Percentiles rank a stretch among this genome's conserved stretches.
These are phyloP conservation scores for Wallemia hederae DNA, from an alignment of 1,284 basidiomycete species.

Conservation along the genomic window DNA sequence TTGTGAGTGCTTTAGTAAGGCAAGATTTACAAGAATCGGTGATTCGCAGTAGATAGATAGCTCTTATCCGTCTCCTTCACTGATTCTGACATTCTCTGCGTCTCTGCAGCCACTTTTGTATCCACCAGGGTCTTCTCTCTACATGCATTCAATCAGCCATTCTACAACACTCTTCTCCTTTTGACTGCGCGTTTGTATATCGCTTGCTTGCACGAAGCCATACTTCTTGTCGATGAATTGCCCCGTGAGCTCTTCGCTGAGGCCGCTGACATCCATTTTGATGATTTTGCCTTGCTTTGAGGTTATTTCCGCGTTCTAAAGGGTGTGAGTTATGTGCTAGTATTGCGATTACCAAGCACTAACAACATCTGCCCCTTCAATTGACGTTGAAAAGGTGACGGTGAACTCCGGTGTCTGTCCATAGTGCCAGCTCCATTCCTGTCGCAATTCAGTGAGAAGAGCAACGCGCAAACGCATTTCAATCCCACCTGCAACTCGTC, in stretches of 20 bases:
- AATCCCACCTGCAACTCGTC: conserved; percentile 33
- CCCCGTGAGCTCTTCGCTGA: conserved; percentile 11
- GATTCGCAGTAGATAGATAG: not conserved
- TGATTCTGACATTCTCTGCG: not conserved
- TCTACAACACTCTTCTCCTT: conserved; percentile 12
- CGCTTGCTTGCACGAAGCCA: conserved; percentile 13
- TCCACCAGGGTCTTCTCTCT: too few relatives aligned
- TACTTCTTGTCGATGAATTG: conserved; percentile 15
- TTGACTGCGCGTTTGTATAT: conserved; percentile 6
- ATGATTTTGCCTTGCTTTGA: conserved; percentile 21
- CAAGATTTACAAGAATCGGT: not conserved
- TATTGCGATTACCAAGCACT: conserved; percentile 10
- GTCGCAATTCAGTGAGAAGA: conserved; percentile 3
- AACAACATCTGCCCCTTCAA: conserved; percentile 33
- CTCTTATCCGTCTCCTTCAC: not conserved
- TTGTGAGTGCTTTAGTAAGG: not conserved
- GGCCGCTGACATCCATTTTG: conserved; percentile 9
- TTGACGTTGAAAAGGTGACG: conserved; percentile 17
- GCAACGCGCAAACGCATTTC: not conserved
- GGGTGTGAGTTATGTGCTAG: not conserved
- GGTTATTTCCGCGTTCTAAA: conserved; percentile 17
- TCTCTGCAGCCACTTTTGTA: too few relatives aligned
- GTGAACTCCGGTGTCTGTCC: conserved; percentile 85
- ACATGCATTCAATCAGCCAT: conserved; percentile 16
- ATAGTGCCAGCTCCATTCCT: conserved; percentile 81